These are phyloP conservation scores for Puccinia hordei DNA, from an alignment of 1,284 basidiomycete genomes.

Conservation along the genomic window DNA sequence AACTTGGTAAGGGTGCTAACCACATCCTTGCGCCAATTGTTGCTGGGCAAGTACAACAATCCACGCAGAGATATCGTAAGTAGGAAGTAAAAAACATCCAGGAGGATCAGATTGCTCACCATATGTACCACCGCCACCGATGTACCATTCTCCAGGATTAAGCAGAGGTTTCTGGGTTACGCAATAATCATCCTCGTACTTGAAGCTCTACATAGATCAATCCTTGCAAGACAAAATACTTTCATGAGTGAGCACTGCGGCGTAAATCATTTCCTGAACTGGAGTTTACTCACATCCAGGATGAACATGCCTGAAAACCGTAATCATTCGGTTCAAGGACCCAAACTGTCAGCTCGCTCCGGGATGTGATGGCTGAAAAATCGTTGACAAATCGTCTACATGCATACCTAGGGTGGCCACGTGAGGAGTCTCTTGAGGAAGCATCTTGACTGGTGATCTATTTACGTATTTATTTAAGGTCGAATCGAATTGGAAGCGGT, in stretches of 20 bases:
- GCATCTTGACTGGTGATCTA: neutral
- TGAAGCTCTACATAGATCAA: conserved; percentile 30
- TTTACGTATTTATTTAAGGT: neutral
- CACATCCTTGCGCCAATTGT: conserved; percentile 47
- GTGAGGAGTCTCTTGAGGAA: neutral
- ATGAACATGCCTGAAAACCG: conserved; percentile 27
- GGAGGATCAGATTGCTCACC: conserved; percentile 14
- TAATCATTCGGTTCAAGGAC: neutral
- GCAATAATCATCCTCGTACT: conserved; percentile 14
- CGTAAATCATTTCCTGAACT: too few species aligned
- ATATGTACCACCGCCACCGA: conserved; percentile 48
- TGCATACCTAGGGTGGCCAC: neutral
- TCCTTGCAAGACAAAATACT: conserved; percentile 13
- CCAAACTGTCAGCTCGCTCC: neutral
- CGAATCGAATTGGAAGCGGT: too few species aligned
- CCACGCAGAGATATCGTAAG: too few species aligned
- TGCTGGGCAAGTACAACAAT: neutral
- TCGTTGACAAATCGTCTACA: too few species aligned
- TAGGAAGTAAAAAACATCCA: too few species aligned
- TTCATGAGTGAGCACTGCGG: neutral
- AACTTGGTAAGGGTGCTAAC: conserved; percentile 8
- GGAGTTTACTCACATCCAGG: conserved; percentile 17
- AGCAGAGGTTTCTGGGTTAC: conserved; percentile 27
- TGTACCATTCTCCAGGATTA: conserved; percentile 41
- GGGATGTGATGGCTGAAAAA: neutral